Base-by-base conservation (phyloP, 345 rosid species). In the Citrus australasica region DNA sequence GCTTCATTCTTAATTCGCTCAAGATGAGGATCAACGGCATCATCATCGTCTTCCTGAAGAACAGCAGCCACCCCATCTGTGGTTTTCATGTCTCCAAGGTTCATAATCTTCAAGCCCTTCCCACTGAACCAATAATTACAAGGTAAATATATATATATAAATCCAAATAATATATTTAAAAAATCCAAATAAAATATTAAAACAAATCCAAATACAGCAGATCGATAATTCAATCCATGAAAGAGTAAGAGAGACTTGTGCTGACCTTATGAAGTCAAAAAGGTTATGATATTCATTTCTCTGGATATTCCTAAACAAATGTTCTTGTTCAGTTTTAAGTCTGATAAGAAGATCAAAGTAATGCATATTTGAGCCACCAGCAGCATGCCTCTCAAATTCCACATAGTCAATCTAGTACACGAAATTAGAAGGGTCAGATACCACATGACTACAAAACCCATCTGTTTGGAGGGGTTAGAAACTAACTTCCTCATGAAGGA, bases 331-430 rank as follows among this genome's bases (percentile, higher is more conserved):
- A 28, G 92, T 91, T 86, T 93, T 94, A 51, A 96, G 86, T 87
- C 90, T 94, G 81, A 94, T 88, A 75, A 90, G 93, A 82, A 96
- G 98, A 88, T 96, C 98, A 62, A 96, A 96, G 87, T 96, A 96
- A 80, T 96, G 99, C 99, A 96, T 96, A 81, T 94, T 96, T 74
- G 99, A 92, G 38, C 98, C 97, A 83, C 99, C 99, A 67, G 99
- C 98, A 84, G 95, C 86, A 85, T 96, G 99, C 86, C 99, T 96
- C 91, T 96, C 94, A 85, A 94, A 96, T 82, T 96, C 99, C 87
- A 96, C 95, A 83, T 89, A 92, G 79, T 92, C 92, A 87, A 96
- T 96, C 99, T 96, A 73, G 72, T 46, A 82, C 51, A n/a, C 66
- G 46, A 59, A 69, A 1, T 21, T 16, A 22, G 53, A 75, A 64